Evolutionary conservation across 2,329 filamentous ascomycete species (phyloP).

Genomic region (Phaeophleospora eucalypticola): DNA sequence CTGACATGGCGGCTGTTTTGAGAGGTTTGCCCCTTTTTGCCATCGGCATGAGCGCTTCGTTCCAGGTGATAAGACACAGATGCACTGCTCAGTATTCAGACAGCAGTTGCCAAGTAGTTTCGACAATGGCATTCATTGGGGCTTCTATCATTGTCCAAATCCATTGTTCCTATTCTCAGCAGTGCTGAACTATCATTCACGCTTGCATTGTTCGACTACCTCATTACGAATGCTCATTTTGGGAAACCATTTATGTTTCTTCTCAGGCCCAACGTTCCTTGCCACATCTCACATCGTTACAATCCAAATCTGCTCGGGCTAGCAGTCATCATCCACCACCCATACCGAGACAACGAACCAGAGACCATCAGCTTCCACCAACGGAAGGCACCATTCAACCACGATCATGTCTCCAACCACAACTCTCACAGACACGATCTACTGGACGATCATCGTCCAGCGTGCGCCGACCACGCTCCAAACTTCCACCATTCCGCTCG

Average conservation of each 20-base stretch:
- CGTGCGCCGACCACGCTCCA: background rate
- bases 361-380: background rate
- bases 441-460: background rate
- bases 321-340: background rate
- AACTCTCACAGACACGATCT: background rate
- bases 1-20: too few species aligned
- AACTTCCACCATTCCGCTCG: background rate
- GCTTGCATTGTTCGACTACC: background rate
- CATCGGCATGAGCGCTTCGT: too few species aligned
- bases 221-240: background rate
- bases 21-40: too few species aligned
- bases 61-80: background rate
- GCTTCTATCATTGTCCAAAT: background rate
- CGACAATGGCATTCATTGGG: background rate
- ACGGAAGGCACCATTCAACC: too few species aligned
- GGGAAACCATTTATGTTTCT: background rate
- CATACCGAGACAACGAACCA: background rate
- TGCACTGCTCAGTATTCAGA: too few species aligned
- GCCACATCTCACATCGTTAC: too few species aligned
- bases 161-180: background rate
- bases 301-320: too few species aligned
- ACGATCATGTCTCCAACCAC: background rate
- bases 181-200: background rate
- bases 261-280: background rate
- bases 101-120: too few species aligned